phyloP scores from a whole-genome alignment of 2,329 filamentous ascomycete genomes.

The Orbilia oligospora region DNA sequence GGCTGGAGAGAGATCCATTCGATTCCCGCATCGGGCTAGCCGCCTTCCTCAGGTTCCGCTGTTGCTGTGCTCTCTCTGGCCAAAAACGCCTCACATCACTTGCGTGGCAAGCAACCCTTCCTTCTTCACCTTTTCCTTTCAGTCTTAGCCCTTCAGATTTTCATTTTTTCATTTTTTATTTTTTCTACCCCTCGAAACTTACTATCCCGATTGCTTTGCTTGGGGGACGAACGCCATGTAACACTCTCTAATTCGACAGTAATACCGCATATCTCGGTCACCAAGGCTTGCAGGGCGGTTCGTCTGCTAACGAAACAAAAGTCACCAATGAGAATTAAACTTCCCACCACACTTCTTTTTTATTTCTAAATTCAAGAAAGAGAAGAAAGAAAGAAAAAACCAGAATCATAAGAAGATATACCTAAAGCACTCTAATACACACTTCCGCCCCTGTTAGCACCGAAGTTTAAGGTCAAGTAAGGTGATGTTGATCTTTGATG shows the following conservation, averaged over 20 bases:
- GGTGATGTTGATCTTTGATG: not conserved
- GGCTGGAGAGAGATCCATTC: conserved; percentile 10
- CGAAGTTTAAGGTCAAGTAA: not conserved
- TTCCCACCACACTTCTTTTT: conserved; percentile 28
- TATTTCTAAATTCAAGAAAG: not conserved
- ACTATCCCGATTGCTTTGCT: not conserved
- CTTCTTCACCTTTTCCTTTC: conserved; percentile 6
- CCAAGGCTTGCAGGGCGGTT: conserved; percentile 1
- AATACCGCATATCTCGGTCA: conserved; percentile 19
- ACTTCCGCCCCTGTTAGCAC: no score
- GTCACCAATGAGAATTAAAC: conserved; percentile 28
- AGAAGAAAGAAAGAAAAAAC: no score
- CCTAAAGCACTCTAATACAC: not conserved
- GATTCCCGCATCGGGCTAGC: conserved; percentile 25
- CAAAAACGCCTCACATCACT: conserved; percentile 16
- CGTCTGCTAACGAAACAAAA: not conserved
- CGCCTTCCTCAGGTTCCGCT: not conserved
- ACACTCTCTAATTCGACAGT: conserved; percentile 27
- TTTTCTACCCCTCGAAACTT: not conserved
- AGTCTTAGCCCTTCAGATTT: no score
- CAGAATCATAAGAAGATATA: no score
- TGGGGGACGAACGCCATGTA: conserved; percentile 12
- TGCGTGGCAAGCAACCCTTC: conserved; percentile 28
- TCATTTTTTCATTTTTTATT: not conserved
- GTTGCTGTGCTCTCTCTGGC: not conserved